Evolutionary conservation across 2,329 filamentous ascomycete genomes (phyloP), one percentile per base, ranked within the genome.

Genomic region (Fusarium temperatum): DNA sequence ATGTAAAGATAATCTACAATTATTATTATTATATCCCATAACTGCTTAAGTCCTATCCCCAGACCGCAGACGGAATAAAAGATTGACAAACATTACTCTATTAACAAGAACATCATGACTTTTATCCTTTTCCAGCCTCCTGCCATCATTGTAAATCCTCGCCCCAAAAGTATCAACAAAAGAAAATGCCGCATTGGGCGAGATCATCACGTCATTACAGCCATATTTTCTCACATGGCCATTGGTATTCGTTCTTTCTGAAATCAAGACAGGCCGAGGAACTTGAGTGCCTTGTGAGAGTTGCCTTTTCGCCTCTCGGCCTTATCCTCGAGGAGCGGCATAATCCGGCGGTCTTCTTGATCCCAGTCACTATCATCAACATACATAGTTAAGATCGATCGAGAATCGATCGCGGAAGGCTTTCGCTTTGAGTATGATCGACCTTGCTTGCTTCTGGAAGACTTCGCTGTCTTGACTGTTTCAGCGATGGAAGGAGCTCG

Each of bases 241-340:
- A 56, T 30, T 26, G 20, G 51, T 20, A 64, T 67, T 41, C 22
- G 11, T 47, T 36, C 38, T 24, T 42, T 26, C 17, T 30, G 13
- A 32, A 32, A 50, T 75, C 38, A 74, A 17, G 84, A 83, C 50
- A 89, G 78, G 1, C 87, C 87, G 3, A 89, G 81, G 76, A 88
- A 88, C 77, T 87, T 88, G 59, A 89, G 82, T 12, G 87, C 87
- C 77, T 89, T 89, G 13, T 84, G 82, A 56, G 82, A 87, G 64
- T 84, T 86, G 5, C 82, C 83, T 77, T 84, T 85, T 22, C 78
- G 81, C 35, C 77, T 72, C 17, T 75, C 75, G 6, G 75, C 68
- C 66, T 81, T 84, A 63, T 80, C 80, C 77, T 85, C 77, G 42
- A 84, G 85, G 30, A 88, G 81, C 8, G 87, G 87, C 85, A 89